These are phyloP conservation scores for Orbilia brochopaga DNA, from an alignment of 2,329 filamentous ascomycete species.

Conservation along the genomic window DNA sequence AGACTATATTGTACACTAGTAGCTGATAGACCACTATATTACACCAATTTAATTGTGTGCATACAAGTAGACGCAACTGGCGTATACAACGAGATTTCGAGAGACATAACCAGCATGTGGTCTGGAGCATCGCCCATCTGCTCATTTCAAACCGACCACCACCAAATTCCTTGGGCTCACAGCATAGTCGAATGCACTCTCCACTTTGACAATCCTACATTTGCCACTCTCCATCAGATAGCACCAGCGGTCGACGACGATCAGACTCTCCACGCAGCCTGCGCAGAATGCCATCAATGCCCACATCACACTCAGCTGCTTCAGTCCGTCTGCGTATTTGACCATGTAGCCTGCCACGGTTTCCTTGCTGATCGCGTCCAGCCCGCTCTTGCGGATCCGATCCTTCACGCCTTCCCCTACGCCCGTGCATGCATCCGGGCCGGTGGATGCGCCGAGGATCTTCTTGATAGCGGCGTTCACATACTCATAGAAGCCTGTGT, in stretches of 20 bases:
- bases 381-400: slow-evolving; percentile 9
- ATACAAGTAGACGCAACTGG: no score
- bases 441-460: slow-evolving; percentile 59
- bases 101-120: no score
- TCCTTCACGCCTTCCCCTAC: slow-evolving; percentile 65
- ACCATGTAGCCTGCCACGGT: slow-evolving; percentile 74
- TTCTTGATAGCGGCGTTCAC: slow-evolving; percentile 81
- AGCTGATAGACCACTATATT: no score
- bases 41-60: no score
- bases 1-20: no score
- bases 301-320: slow-evolving; percentile 87
- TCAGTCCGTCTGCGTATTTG: slow-evolving; percentile 70
- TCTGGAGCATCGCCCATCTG: no score
- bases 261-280: slow-evolving; percentile 82
- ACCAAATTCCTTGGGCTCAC: slow-evolving; percentile 48
- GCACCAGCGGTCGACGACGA: slow-evolving; percentile 87
- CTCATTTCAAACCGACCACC: slow-evolving; percentile 41
- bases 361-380: slow-evolving; percentile 73
- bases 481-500: slow-evolving; percentile 75
- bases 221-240: slow-evolving; percentile 79
- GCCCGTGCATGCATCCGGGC: slow-evolving; percentile 66
- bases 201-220: slow-evolving; percentile 56
- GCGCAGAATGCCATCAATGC: slow-evolving; percentile 95
- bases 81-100: no score
- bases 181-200: slow-evolving; percentile 39